Conservation (phyloP, 352 stramenopile species). For the Phytophthora foliorum region DNA sequence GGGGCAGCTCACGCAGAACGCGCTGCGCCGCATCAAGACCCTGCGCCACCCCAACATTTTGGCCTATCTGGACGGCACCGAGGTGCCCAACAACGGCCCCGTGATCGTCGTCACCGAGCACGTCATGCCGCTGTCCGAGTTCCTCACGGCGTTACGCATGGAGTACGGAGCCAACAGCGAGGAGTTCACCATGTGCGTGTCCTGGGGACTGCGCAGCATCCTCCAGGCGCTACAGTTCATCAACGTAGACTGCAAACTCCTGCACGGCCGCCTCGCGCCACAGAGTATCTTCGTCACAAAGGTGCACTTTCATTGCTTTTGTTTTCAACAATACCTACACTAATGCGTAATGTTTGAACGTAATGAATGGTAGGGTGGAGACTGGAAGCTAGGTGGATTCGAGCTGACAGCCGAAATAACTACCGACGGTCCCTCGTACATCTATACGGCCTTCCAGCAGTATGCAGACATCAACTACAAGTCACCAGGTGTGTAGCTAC, state of each 20-base stretch:
- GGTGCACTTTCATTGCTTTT: slow-evolving; percentile 33
- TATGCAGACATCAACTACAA: slow-evolving; percentile 85
- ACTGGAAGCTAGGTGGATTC: slow-evolving; percentile 97
- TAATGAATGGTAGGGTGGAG: slow-evolving; percentile 69
- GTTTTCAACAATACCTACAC: not conserved
- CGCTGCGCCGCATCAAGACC: slow-evolving; percentile 94
- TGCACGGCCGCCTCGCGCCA: slow-evolving; percentile 92
- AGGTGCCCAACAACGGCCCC: slow-evolving; percentile 85
- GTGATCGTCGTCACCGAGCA: slow-evolving; percentile 96
- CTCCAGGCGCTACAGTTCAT: slow-evolving; percentile 95
- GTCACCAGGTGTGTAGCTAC: slow-evolving; percentile 71
- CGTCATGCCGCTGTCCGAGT: slow-evolving; percentile 92
- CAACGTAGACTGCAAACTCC: slow-evolving; percentile 94
- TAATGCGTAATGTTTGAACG: not conserved
- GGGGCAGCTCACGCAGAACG: slow-evolving; percentile 87
- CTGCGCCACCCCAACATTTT: slow-evolving; percentile 96
- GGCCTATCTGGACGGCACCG: slow-evolving; percentile 84
- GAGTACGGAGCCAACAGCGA: slow-evolving; percentile 69
- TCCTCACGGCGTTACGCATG: slow-evolving; percentile 80
- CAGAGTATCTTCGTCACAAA: slow-evolving; percentile 96
- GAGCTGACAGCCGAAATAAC: slow-evolving; percentile 91
- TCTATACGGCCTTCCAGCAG: slow-evolving; percentile 88
- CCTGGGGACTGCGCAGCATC: slow-evolving; percentile 95
- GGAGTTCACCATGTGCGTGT: slow-evolving; percentile 88
- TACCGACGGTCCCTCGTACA: slow-evolving; percentile 77